A percentile compares a stretch with the other conserved stretches of the same genome.
phyloP scores from a whole-genome alignment of 2,329 filamentous ascomycete species.

The Venturia carpophila region DNA sequence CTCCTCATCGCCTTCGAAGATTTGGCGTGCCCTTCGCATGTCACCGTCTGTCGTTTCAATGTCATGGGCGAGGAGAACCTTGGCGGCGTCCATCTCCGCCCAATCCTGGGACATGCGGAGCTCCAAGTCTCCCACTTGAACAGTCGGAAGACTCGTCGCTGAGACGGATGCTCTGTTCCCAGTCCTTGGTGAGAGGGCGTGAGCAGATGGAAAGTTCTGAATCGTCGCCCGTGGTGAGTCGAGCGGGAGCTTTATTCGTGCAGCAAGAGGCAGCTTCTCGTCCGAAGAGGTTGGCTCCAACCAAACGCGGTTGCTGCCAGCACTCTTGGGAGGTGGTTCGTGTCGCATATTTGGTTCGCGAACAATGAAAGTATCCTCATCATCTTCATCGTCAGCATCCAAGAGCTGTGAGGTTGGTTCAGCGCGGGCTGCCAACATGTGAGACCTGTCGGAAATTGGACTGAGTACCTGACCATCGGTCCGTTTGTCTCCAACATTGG shows the following conservation, averaged over 20 bases:
- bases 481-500: constrained; percentile 25
- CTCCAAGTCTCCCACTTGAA: constrained; percentile 43
- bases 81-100: constrained; percentile 9
- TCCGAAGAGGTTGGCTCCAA: constrained; percentile 33
- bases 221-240: constrained; percentile 33
- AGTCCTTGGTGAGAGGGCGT: constrained; percentile 31
- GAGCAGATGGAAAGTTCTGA: constrained; percentile 18
- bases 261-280: constrained; percentile 27
- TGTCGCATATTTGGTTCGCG: constrained; percentile 27
- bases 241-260: constrained; percentile 30
- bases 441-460: constrained; percentile 19
- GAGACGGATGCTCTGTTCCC: constrained; percentile 41
- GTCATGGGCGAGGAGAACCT: constrained; percentile 19
- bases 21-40: constrained; percentile 66
- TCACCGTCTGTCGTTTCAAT: constrained; percentile 57
- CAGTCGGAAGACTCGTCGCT: constrained; percentile 41
- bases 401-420: constrained; percentile 6
- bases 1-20: constrained; percentile 78
- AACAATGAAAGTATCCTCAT: constrained; percentile 34
- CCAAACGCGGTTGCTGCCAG: constrained; percentile 31
- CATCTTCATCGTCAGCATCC: constrained; percentile 28
- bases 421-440: constrained; percentile 20
- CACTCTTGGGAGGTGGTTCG: constrained; percentile 18
- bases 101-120: constrained; percentile 22
- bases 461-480: constrained; percentile 25